Conservation (phyloP, 306 rosid species). For the Sophora flavescens region DNA sequence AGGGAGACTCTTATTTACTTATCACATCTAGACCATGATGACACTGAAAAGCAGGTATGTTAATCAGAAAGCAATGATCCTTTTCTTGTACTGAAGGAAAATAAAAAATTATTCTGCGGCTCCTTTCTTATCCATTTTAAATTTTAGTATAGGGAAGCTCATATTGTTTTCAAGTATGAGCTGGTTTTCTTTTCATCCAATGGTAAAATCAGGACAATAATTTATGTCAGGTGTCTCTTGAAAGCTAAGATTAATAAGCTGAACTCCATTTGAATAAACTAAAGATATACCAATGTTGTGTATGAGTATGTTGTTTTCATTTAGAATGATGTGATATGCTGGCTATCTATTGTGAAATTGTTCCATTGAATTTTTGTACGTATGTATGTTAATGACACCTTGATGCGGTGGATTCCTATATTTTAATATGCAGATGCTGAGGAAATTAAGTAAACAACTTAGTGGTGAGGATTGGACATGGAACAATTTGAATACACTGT, state of each 20-base stretch:
- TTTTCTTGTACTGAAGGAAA: conserved; percentile 11
- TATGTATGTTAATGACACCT: conserved; percentile 17
- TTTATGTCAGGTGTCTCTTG: background rate
- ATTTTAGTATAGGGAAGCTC: background rate
- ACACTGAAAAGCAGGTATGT: conserved; percentile 94
- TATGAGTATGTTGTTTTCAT: conserved; percentile 8
- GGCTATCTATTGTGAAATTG: background rate
- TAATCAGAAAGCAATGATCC: conserved; percentile 10
- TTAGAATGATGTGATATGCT: background rate
- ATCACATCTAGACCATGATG: conserved; percentile 98
- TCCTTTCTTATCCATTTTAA: background rate
- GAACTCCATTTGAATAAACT: conserved; percentile 14
- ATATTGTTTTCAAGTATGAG: conserved; percentile 9
- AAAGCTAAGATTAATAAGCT: background rate
- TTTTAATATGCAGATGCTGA: conserved; percentile 77
- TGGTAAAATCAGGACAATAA: background rate
- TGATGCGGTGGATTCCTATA: conserved; percentile 1
- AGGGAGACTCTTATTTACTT: conserved; percentile 96
- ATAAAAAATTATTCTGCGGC: background rate
- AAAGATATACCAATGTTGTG: background rate
- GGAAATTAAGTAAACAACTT: conserved; percentile 88
- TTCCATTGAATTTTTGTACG: background rate
- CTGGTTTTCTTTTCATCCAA: background rate
- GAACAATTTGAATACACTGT: conserved; percentile 95
- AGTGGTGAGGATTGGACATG: conserved; percentile 99